A percentile compares a stretch with the other conserved stretches of the same genome.
phyloP scores from a whole-genome alignment of 1,284 basidiomycete species.

The Wallemia ichthyophaga region DNA sequence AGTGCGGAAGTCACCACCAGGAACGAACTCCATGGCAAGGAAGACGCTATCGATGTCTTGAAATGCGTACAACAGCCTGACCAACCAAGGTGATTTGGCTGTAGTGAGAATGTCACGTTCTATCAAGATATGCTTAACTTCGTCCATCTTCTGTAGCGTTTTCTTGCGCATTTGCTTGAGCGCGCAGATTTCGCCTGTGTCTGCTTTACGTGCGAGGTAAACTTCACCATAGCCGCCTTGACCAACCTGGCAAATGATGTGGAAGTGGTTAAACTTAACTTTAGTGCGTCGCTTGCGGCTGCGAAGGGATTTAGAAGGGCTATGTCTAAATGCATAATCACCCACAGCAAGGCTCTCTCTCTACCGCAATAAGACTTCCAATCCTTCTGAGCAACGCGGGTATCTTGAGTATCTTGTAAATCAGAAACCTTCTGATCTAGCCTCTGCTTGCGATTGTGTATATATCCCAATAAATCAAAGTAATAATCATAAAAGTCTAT shows the following conservation, averaged over 20 bases:
- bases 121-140: constrained; percentile 54
- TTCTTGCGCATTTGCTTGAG: constrained; percentile 85
- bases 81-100: constrained; percentile 84
- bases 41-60: constrained; percentile 69
- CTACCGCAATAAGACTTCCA: constrained; percentile 70
- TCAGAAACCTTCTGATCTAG: constrained; percentile 22
- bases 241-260: constrained; percentile 85
- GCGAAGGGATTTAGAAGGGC: neutral
- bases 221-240: constrained; percentile 93
- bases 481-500: constrained; percentile 80
- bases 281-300: constrained; percentile 49
- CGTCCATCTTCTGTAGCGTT: constrained; percentile 85
- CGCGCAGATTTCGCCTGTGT: constrained; percentile 76
- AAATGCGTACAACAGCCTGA: constrained; percentile 70
- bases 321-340: neutral
- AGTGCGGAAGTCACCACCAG: constrained; percentile 81
- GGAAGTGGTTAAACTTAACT: constrained; percentile 57
- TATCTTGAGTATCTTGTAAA: neutral
- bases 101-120: constrained; percentile 85
- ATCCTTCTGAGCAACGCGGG: constrained; percentile 26
- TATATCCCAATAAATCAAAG: constrained; percentile 67
- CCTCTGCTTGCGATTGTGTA: constrained; percentile 51
- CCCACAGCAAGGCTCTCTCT: constrained; percentile 51
- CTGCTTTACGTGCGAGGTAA: constrained; percentile 61
- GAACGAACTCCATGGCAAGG: constrained; percentile 94